Conservation (phyloP, 768 basidiomycete species). For the Tulasnella sp. region DNA sequence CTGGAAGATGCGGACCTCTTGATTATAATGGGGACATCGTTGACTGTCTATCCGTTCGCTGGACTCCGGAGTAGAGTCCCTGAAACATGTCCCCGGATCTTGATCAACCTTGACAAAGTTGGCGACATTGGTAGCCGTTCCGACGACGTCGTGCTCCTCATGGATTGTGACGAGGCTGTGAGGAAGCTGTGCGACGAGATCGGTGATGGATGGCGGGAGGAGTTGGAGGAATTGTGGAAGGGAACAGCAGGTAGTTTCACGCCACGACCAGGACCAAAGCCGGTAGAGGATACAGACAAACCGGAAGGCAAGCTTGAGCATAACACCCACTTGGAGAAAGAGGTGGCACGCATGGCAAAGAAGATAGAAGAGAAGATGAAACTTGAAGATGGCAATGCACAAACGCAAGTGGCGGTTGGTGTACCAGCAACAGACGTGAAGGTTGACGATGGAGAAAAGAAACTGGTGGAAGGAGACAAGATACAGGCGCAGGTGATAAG, state of each 20-base stretch:
- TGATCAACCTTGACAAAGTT: conserved; percentile 79
- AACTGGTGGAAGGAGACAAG: background rate
- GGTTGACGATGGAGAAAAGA: background rate
- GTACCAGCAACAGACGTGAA: background rate
- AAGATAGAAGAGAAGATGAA: conserved; percentile 14
- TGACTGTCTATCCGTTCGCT: conserved; percentile 82
- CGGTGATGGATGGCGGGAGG: conserved; percentile 52
- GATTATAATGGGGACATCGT: conserved; percentile 83
- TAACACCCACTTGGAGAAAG: background rate
- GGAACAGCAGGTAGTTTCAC: conserved; percentile 31
- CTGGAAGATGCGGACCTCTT: conserved; percentile 69
- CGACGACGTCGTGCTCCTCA: conserved; percentile 55
- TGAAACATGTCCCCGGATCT: conserved; percentile 58
- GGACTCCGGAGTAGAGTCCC: conserved; percentile 52
- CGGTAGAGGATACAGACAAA: background rate
- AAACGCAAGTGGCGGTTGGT: background rate
- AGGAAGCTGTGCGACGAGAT: conserved; percentile 51
- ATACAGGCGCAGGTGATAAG: too few relatives aligned
- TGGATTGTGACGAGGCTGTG: conserved; percentile 62
- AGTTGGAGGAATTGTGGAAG: conserved; percentile 46
- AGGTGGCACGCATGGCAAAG: conserved; percentile 6
- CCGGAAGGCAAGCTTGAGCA: background rate
- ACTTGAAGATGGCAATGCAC: background rate
- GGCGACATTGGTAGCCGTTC: conserved; percentile 47
- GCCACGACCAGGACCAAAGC: background rate